A percentile compares a stretch with the other conserved stretches of the same genome.
phyloP scores from a whole-genome alignment of 2,329 filamentous ascomycete genomes.

The Ceratocystis cubensis region DNA sequence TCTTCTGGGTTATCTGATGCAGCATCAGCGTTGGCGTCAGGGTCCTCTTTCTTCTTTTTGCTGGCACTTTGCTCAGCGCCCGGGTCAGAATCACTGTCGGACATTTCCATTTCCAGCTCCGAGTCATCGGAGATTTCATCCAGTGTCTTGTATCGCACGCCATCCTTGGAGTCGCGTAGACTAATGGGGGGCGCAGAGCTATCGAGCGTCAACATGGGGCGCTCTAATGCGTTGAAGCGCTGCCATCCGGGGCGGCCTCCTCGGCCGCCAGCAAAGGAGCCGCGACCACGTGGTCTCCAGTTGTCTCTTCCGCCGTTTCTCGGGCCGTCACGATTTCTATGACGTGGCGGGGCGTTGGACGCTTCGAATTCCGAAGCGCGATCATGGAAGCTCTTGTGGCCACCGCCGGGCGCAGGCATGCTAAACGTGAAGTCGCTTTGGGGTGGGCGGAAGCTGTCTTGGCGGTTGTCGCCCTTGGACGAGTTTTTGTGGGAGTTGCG shows the following conservation, averaged over 20 bases:
- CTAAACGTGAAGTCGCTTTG: constrained; percentile 46
- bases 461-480: constrained; percentile 1
- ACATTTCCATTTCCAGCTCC: constrained; percentile 53
- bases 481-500: not conserved
- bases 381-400: constrained; percentile 24
- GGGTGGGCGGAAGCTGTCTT: constrained; percentile 26
- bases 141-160: constrained; percentile 41
- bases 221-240: constrained; percentile 35
- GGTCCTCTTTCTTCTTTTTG: not conserved
- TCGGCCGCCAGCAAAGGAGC: constrained; percentile 25
- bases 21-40: not conserved
- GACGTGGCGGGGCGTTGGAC: constrained; percentile 16
- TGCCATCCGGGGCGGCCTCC: constrained; percentile 25
- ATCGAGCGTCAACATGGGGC: constrained; percentile 38
- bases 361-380: constrained; percentile 22
- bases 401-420: constrained; percentile 37
- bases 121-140: constrained; percentile 51
- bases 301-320: constrained; percentile 14
- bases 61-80: not conserved
- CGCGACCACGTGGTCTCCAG: constrained; percentile 25
- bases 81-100: constrained; percentile 34
- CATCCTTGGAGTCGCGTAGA: constrained; percentile 34
- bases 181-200: constrained; percentile 34
- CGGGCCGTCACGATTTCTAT: constrained; percentile 17
- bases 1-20: constrained; percentile 25